Base-by-base conservation (phyloP, 2,329 filamentous ascomycete genomes). In the Triangularia verruculosa region DNA sequence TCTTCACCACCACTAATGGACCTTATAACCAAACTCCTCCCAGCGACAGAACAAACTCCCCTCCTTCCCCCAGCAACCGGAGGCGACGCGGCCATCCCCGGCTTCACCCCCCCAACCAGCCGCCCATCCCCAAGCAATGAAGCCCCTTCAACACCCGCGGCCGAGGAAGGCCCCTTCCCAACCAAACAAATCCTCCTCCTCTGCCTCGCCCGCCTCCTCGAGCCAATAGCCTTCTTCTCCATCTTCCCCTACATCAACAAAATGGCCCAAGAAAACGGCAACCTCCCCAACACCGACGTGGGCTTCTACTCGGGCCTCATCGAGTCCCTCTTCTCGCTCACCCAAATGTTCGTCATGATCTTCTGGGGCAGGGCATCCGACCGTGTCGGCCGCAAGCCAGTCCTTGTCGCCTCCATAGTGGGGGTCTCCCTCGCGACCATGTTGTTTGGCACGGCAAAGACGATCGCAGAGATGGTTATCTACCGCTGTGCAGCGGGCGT, bases 301-400 rank as follows among this genome's bases (percentile, higher is more conserved):
- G 91, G 91, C 1, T 94, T 93, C 77, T 94, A 92, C 78, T 86
- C 82, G 63, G 91, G 91, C 1, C 78, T 93, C 12, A 92, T 94
- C 72, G 87, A 89, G 78, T 85, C 85, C 47, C 76, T 92, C 28
- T 94, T 93, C 76, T 90, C 87, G 2, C 77, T 89, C 5, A 89
- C 88, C 0, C 90, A 93, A 75, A 92, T 92, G 82, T 62, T 85
- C n/a, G 83, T 93, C 63, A 91, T 94, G 86, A 83, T 94, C 25
- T 77, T 82, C 66, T 94, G 91, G 89, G 90, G 90, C 57, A 80
- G 78, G 70, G 86, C 81, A 61, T 85, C 85, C 2, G 91, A 95
- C 74, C 82, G 83, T 7, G 75, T 88, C 43, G 91, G 91, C 30
- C 83, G 91, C 53, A 92, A 91, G 67, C 90, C 90, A 0, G 82